These are phyloP conservation scores for Fagus crenata DNA, from an alignment of 306 rosid genomes.

Conservation along the genomic window DNA sequence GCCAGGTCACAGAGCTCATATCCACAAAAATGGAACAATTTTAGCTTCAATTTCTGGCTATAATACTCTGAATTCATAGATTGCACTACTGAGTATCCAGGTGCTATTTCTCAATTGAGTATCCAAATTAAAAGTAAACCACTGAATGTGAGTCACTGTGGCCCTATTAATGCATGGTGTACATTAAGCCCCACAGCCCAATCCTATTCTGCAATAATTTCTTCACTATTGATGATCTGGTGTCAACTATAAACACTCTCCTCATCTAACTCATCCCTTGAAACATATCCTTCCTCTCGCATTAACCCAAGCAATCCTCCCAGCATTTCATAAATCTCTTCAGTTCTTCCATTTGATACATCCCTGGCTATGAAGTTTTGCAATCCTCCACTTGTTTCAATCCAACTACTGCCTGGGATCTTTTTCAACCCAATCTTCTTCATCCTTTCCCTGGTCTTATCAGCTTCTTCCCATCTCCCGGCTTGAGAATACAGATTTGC, in stretches of 20 bases:
- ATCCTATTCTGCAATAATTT: neutral
- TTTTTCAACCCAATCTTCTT: constrained; percentile 57
- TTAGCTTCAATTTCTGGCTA: neutral
- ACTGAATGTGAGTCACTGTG: neutral
- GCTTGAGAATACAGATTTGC: constrained; percentile 76
- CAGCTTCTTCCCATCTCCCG: constrained; percentile 84
- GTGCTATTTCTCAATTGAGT: neutral
- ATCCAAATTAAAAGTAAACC: neutral
- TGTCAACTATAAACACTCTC: constrained; percentile 35
- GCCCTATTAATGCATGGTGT: neutral
- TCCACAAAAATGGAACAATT: neutral
- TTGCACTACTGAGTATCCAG: neutral
- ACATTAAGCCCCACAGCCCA: neutral
- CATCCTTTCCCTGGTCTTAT: constrained; percentile 63
- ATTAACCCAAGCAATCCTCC: constrained; percentile 58
- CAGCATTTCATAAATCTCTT: constrained; percentile 52
- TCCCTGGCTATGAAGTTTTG: constrained; percentile 52
- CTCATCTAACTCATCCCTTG: constrained; percentile 50
- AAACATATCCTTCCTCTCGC: constrained; percentile 52
- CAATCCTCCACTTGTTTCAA: constrained; percentile 53
- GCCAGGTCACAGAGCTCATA: neutral
- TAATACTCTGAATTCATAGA: neutral
- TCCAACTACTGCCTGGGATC: constrained; percentile 76
- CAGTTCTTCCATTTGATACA: constrained; percentile 46
- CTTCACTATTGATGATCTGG: constrained; percentile 22